Evolutionary conservation across 768 basidiomycete genomes (phyloP).

Genomic region (Pleurotus pulmonarius): DNA sequence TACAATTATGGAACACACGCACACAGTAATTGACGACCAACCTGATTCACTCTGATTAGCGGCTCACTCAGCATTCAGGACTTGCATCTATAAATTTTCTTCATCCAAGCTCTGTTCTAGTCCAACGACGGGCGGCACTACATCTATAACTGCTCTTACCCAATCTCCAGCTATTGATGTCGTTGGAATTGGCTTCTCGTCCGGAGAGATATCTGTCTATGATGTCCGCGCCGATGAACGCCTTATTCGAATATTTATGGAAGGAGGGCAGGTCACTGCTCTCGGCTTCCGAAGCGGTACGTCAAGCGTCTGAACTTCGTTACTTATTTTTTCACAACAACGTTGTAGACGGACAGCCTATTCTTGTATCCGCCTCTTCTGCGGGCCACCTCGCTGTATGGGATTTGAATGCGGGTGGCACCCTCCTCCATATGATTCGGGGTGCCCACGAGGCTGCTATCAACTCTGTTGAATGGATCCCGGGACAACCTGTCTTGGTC

Average conservation of each 20-base stretch:
- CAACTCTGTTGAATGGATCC: constrained; percentile 84
- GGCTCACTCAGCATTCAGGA: constrained; percentile 37
- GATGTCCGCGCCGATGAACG: constrained; percentile 90
- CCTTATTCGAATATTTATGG: constrained; percentile 87
- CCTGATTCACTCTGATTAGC: neutral
- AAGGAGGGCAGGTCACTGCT: constrained; percentile 73
- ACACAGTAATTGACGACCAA: constrained; percentile 53
- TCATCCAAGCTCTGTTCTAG: constrained; percentile 39
- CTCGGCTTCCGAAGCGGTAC: constrained; percentile 85
- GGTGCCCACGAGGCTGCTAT: constrained; percentile 89
- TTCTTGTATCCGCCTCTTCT: constrained; percentile 85
- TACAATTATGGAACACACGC: constrained; percentile 94
- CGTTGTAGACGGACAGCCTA: constrained; percentile 73
- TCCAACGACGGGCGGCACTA: constrained; percentile 21
- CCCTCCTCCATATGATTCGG: constrained; percentile 78
- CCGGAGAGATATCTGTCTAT: constrained; percentile 84
- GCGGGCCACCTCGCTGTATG: constrained; percentile 88
- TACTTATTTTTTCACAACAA: constrained; percentile 6
- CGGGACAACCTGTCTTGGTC: constrained; percentile 87
- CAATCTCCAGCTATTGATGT: constrained; percentile 98
- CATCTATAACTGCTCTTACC: constrained; percentile 69
- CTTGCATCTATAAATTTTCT: constrained; percentile 79
- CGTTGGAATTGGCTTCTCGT: constrained; percentile 86
- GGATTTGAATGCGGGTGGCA: constrained; percentile 84
- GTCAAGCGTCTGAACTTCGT: constrained; percentile 8